These are phyloP conservation scores for Alternaria viburni DNA, from an alignment of 2,329 filamentous ascomycete genomes.

Conservation along the genomic window DNA sequence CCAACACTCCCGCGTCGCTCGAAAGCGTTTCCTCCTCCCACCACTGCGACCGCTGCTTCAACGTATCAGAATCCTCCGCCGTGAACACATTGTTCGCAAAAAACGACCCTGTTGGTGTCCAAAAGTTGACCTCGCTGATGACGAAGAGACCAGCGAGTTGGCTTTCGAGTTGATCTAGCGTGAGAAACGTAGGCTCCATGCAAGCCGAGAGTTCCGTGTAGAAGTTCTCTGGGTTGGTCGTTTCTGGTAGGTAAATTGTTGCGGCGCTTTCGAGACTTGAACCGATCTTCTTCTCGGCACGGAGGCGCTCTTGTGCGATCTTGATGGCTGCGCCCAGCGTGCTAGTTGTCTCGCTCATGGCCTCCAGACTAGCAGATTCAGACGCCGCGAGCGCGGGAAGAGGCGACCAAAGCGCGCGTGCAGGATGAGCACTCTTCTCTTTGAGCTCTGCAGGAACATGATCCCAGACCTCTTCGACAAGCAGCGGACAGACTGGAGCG, in stretches of 20 bases:
- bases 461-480: slow-evolving; percentile 89
- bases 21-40: slow-evolving; percentile 5
- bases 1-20: slow-evolving; percentile 7
- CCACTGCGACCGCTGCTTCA: slow-evolving; percentile 19
- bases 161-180: slow-evolving; percentile 4
- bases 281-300: slow-evolving; percentile 74
- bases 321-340: slow-evolving; percentile 72
- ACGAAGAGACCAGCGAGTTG: slow-evolving; percentile 53
- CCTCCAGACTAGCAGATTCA: slow-evolving; percentile 24
- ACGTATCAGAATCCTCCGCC: slow-evolving; percentile 4
- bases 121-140: slow-evolving; percentile 45
- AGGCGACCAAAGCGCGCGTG: slow-evolving; percentile 27
- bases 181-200: not conserved
- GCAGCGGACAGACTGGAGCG: slow-evolving; percentile 77
- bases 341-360: slow-evolving; percentile 48
- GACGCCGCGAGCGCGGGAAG: slow-evolving; percentile 14
- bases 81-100: not conserved
- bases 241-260: slow-evolving; percentile 31
- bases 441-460: slow-evolving; percentile 72
- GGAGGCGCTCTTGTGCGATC: slow-evolving; percentile 73
- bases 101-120: not conserved
- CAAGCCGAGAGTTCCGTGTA: not conserved
- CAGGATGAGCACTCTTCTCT: slow-evolving; percentile 33
- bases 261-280: slow-evolving; percentile 82
- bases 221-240: not conserved